Evolutionary conservation across 73 alveolate species (phyloP), one percentile per base, ranked within the genome.

Genomic region (Paramecium primaurelia): DNA sequence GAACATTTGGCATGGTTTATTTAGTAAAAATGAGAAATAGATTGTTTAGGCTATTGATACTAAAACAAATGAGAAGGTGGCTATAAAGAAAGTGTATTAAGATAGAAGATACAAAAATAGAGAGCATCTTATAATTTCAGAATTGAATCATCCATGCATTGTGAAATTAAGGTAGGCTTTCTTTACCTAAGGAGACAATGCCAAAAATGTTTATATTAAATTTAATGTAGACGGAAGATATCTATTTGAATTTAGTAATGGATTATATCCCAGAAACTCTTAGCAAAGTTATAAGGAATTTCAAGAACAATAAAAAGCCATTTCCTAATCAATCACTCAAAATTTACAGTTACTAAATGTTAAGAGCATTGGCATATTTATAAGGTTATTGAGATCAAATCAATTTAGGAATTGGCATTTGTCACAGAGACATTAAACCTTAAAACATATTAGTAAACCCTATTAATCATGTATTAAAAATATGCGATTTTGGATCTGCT

Each of bases 81-180:
- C 99, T 11, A 94, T 96, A 16, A 96, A 96, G 92, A 95, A 93
- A 42, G 99, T 97, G 37, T 96, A 88, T 77, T 96, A 96, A 86
- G 99, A 96, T 80, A 97, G 96, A 92, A 86, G 99, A 86, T 97
- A 97, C 93, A 97, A 97, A 80, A 97, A 97, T 86, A 89, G 99
- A 68, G 99, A 97, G 92, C 95, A 95, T 68, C 86, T 71, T 92
- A 97, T 95, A 88, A 93, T 97, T 94, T 96, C 94, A 86, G 99
- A 95, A 86, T 96, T 97, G 58, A 92, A 88, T 77, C 99, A 97
- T 84, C 98, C 98, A 25, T 96, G 96, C 88, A 94, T 96, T 34
- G 92, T 97, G 59, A 93, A 92, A 40, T 94, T 97, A 86, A 95
- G 87, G 84, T 96, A 97, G 68, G 97, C 95, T 42, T 97, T 97